phyloP scores from a whole-genome alignment of 176 grass and related monocot genomes.

The Echinochloa phyllopogon region DNA sequence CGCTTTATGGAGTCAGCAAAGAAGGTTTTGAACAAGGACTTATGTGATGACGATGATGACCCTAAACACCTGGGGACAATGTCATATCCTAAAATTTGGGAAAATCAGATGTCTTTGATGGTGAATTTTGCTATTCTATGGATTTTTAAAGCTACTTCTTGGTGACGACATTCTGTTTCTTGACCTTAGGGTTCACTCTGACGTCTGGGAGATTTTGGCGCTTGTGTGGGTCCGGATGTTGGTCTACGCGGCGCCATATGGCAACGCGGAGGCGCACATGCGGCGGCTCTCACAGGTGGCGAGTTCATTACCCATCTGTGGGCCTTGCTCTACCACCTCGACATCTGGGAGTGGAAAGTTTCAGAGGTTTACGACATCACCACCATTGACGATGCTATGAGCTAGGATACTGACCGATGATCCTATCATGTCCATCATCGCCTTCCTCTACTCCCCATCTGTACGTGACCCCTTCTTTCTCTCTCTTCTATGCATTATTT shows the following conservation, averaged over 20 bases:
- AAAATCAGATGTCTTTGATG: too few species aligned
- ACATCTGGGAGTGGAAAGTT: constrained; percentile 11
- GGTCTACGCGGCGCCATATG: constrained; percentile 40
- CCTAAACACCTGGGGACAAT: too few species aligned
- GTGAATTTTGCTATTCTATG: too few species aligned
- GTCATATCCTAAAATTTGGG: too few species aligned
- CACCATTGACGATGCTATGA: neutral
- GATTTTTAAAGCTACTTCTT: too few species aligned
- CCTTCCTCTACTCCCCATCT: too few species aligned
- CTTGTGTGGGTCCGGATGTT: constrained; percentile 28
- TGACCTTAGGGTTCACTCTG: neutral
- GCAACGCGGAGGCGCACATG: constrained; percentile 7
- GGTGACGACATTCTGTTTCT: too few species aligned
- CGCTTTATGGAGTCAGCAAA: neutral
- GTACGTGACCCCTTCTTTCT: too few species aligned
- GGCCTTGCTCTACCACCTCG: constrained; percentile 37
- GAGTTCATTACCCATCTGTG: constrained; percentile 57
- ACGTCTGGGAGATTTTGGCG: constrained; percentile 36
- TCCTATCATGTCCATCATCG: too few species aligned
- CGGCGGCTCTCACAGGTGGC: constrained; percentile 24
- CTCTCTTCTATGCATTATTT: too few species aligned
- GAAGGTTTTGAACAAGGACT: neutral
- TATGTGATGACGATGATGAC: too few species aligned
- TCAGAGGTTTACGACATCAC: neutral
- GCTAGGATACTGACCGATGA: neutral